Evolutionary conservation across 2,329 filamentous ascomycete genomes (phyloP).

Genomic region (Huntiella moniliformis): DNA sequence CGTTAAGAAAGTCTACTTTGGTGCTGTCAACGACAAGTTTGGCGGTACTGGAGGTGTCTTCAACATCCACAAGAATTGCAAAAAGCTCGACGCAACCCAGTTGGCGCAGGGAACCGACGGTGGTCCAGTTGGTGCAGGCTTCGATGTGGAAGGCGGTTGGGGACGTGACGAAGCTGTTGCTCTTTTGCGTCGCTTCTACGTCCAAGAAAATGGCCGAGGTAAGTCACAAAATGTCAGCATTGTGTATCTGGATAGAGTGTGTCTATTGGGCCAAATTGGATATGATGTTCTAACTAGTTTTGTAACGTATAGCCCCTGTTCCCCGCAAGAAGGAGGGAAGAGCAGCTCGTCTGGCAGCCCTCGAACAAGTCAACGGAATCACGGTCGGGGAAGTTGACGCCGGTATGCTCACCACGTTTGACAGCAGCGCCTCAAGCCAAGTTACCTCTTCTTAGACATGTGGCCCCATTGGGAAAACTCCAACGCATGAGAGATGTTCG

Average conservation of each 20-base stretch:
- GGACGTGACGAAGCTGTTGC: slow-evolving; percentile 86
- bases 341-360: slow-evolving; percentile 11
- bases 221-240: slow-evolving; percentile 15
- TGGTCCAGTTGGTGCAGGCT: slow-evolving; percentile 57
- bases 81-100: slow-evolving; percentile 10
- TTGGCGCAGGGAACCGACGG: slow-evolving; percentile 27
- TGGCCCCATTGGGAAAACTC: no score
- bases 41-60: slow-evolving; percentile 90
- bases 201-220: slow-evolving; percentile 94
- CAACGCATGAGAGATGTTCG: no score
- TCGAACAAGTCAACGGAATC: slow-evolving; percentile 12
- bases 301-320: slow-evolving; percentile 9
- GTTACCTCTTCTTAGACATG: background rate
- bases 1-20: slow-evolving; percentile 83
- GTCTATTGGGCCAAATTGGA: background rate
- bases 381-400: slow-evolving; percentile 11
- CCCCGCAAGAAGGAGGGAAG: slow-evolving; percentile 12
- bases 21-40: slow-evolving; percentile 90
- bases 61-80: slow-evolving; percentile 42
- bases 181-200: slow-evolving; percentile 80
- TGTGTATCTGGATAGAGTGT: background rate
- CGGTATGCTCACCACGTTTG: slow-evolving; percentile 9
- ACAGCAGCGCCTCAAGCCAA: slow-evolving; percentile 4
- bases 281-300: background rate
- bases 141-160: slow-evolving; percentile 70